A percentile compares a stretch with the other conserved stretches of the same genome.
Evolutionary conservation across 345 rosid genomes (phyloP).

Genomic region (Barbarea vulgaris): DNA sequence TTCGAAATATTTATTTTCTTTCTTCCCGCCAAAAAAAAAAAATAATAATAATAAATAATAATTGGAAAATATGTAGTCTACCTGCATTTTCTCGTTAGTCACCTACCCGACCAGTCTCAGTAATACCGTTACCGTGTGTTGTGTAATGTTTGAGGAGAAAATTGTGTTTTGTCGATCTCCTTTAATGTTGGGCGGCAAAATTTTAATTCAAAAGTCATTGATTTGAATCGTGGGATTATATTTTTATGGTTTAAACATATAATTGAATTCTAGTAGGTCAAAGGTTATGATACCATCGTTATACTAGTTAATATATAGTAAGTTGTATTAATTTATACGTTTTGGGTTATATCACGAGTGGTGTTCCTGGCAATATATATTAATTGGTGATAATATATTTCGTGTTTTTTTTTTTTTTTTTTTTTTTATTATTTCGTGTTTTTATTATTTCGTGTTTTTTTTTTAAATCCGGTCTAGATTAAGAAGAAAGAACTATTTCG

Average conservation of each 20-base stretch:
- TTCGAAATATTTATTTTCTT: not conserved
- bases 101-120: slow-evolving; percentile 38
- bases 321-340: not conserved
- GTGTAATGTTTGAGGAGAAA: not conserved
- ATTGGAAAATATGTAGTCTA: slow-evolving; percentile 24
- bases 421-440: too few species aligned
- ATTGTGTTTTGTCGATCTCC: not conserved
- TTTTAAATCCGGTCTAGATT: too few species aligned
- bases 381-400: not conserved
- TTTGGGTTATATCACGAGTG: not conserved
- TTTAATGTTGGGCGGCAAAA: slow-evolving; percentile 30
- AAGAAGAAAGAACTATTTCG: too few species aligned
- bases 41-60: not conserved
- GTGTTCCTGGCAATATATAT: not conserved
- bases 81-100: slow-evolving; percentile 39
- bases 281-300: not conserved
- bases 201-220: not conserved
- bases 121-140: not conserved
- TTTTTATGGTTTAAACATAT: not conserved
- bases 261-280: slow-evolving; percentile 18
- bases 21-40: not conserved
- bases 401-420: not conserved
- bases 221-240: not conserved
- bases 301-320: not conserved
- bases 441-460: too few species aligned